phyloP scores from a whole-genome alignment of 495 filamentous ascomycete genomes.

The Podospora fimiseda region DNA sequence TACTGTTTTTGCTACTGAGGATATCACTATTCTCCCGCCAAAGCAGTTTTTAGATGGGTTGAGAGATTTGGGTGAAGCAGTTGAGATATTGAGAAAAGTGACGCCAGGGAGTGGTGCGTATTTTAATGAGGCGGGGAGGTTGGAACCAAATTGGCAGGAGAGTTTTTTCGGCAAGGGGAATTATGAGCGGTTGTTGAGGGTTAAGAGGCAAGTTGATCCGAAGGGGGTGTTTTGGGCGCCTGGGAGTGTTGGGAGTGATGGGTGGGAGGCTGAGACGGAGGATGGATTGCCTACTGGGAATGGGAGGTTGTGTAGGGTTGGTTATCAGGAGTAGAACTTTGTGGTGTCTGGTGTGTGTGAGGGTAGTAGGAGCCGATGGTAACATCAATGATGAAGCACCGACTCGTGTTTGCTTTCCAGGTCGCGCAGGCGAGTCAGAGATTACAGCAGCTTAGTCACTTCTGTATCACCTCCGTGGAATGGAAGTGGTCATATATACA shows the following conservation, averaged over 20 bases:
- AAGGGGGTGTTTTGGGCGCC: constrained; percentile 45
- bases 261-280: constrained; percentile 18
- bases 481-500: too few relatives aligned
- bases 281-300: not conserved
- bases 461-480: too few relatives aligned
- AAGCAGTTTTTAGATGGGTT: not conserved
- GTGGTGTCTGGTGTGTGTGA: too few relatives aligned
- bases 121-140: not conserved
- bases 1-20: not conserved
- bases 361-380: too few relatives aligned
- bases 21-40: not conserved
- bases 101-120: not conserved
- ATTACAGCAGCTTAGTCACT: too few relatives aligned
- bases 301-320: constrained; percentile 5
- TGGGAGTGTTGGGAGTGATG: constrained; percentile 45
- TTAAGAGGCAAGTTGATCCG: constrained; percentile 46
- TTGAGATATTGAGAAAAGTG: not conserved
- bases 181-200: constrained; percentile 33
- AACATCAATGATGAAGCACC: too few relatives aligned
- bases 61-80: not conserved
- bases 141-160: not conserved
- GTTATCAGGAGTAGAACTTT: too few relatives aligned
- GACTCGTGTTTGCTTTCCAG: too few relatives aligned
- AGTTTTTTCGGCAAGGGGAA: constrained; percentile 12
- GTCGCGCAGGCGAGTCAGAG: too few relatives aligned